Evolutionary conservation across 2,329 filamentous ascomycete species (phyloP).

Genomic region (Pezicula radicicola): DNA sequence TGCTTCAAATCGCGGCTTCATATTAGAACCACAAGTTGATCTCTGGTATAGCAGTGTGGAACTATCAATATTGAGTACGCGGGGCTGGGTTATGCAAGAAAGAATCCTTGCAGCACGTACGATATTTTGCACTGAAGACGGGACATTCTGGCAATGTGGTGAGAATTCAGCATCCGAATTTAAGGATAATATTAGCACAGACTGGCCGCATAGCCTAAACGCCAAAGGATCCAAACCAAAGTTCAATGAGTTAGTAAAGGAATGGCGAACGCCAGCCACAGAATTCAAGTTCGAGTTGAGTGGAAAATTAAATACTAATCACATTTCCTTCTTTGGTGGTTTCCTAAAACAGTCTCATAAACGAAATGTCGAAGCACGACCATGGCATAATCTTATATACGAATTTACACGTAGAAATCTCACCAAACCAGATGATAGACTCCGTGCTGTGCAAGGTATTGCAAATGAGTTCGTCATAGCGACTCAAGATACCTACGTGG

Average conservation of each 20-base stretch:
- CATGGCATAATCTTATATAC: background rate
- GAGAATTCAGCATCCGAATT: background rate
- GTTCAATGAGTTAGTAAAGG: background rate
- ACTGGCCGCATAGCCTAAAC: background rate
- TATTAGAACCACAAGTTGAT: background rate
- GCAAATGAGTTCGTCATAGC: background rate
- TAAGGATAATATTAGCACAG: background rate
- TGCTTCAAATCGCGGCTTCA: background rate
- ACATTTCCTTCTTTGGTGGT: background rate
- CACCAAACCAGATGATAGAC: background rate
- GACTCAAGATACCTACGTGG: background rate
- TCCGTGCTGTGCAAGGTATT: background rate
- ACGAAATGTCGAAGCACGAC: background rate
- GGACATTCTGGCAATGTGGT: background rate
- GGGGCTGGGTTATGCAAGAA: background rate
- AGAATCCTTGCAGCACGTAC: background rate
- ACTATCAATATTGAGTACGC: background rate
- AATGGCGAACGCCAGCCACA: background rate
- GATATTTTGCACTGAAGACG: background rate
- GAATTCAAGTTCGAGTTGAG: background rate
- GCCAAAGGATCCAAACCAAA: background rate
- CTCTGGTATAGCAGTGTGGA: background rate
- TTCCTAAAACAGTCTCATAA: background rate
- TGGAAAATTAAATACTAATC: background rate
- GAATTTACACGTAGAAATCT: background rate